Evolutionary conservation across 1,139 yeast genomes (phyloP).

Genomic region (Hansenula sp.): DNA sequence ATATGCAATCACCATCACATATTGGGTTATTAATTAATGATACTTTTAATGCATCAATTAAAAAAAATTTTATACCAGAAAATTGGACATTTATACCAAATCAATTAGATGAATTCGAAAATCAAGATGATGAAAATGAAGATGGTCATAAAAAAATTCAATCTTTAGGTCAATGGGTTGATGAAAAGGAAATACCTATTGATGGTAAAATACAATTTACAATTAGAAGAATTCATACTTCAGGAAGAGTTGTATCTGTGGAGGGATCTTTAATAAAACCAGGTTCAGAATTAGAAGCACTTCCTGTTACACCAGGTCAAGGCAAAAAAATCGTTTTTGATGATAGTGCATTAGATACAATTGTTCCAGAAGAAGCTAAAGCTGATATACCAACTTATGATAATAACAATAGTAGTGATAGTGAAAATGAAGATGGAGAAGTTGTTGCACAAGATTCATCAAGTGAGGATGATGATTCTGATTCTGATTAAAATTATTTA

Average conservation of each 20-base stretch:
- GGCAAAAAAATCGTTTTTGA: conserved; percentile 36
- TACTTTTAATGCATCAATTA: conserved; percentile 91
- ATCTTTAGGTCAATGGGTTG: conserved; percentile 85
- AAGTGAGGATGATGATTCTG: conserved; percentile 22
- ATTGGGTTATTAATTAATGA: conserved; percentile 88
- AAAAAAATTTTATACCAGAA: conserved; percentile 75
- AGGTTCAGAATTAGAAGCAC: conserved; percentile 26
- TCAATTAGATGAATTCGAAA: conserved; percentile 38
- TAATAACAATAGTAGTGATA: conserved; percentile 19
- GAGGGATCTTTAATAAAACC: conserved; percentile 69
- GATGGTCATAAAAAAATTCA: conserved; percentile 21
- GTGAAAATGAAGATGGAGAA: conserved; percentile 21
- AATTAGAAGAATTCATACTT: conserved; percentile 65
- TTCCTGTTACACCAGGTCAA: conserved; percentile 33
- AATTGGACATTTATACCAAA: conserved; percentile 81
- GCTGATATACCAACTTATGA: conserved; percentile 13
- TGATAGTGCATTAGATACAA: conserved; percentile 26
- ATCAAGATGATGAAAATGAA: conserved; percentile 21
- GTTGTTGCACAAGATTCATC: conserved; percentile 26
- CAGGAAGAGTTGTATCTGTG: conserved; percentile 78
- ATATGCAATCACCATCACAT: conserved; percentile 93
- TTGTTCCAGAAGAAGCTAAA: conserved; percentile 7
- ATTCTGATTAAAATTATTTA: conserved; percentile 11
- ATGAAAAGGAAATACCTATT: conserved; percentile 62
- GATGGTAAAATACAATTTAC: conserved; percentile 80